Evolutionary conservation across 352 stramenopile genomes (phyloP).

Genomic region (Phytophthora syringae): DNA sequence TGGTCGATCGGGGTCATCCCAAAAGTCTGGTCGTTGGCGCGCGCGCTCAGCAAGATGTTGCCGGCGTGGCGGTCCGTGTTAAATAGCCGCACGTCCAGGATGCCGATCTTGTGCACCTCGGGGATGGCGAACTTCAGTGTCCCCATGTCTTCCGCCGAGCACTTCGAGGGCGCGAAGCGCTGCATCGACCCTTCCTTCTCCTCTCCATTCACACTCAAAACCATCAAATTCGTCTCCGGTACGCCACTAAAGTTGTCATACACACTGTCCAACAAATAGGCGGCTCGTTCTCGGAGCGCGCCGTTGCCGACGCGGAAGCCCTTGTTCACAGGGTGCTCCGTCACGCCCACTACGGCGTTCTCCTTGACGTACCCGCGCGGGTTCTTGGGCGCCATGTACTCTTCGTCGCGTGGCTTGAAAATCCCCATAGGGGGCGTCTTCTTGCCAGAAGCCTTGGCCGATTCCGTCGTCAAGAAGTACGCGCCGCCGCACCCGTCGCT

Average conservation of each 20-base stretch:
- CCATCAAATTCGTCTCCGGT: slow-evolving; percentile 81
- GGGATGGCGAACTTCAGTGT: slow-evolving; percentile 85
- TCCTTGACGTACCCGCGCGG: slow-evolving; percentile 94
- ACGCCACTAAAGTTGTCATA: slow-evolving; percentile 88
- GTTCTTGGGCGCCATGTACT: slow-evolving; percentile 99
- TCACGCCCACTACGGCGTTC: slow-evolving; percentile 77
- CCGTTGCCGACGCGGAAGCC: slow-evolving; percentile 89
- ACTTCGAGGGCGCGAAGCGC: slow-evolving; percentile 79
- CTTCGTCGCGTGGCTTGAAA: slow-evolving; percentile 99
- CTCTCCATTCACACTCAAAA: slow-evolving; percentile 61
- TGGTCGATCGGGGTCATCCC: slow-evolving; percentile 90
- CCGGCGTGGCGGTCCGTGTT: slow-evolving; percentile 90
- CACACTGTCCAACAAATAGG: slow-evolving; percentile 79
- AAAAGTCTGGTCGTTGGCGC: slow-evolving; percentile 68
- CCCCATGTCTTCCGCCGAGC: slow-evolving; percentile 89
- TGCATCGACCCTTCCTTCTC: slow-evolving; percentile 90
- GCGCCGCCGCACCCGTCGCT: slow-evolving; percentile 82
- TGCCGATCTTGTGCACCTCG: slow-evolving; percentile 91
- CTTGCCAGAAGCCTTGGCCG: slow-evolving; percentile 10
- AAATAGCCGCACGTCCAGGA: slow-evolving; percentile 89
- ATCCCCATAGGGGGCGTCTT: slow-evolving; percentile 67
- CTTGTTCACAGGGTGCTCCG: slow-evolving; percentile 84
- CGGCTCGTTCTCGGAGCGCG: slow-evolving; percentile 82
- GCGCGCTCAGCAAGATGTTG: slow-evolving; percentile 81
- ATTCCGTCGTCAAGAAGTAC: slow-evolving; percentile 56